These are phyloP conservation scores for Vitis rotundifolia DNA, from an alignment of 164 flowering plant genomes.

Conservation along the genomic window DNA sequence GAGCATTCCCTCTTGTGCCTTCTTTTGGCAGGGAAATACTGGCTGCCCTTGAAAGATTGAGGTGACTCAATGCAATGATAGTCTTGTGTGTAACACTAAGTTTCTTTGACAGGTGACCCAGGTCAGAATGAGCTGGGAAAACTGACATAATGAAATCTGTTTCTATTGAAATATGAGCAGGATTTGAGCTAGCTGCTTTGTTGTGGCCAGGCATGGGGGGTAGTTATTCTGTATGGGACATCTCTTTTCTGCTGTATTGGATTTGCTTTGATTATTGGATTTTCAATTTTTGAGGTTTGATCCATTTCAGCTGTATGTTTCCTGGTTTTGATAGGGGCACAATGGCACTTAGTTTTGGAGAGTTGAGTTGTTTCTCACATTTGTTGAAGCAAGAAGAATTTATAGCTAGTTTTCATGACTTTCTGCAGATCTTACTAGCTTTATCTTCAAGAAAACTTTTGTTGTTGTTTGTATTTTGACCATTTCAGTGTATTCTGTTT, in stretches of 20 bases:
- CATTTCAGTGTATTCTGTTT: slow-evolving; percentile 12
- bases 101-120: background rate
- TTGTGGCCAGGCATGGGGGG: slow-evolving; percentile 7
- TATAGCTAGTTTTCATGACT: background rate
- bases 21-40: slow-evolving; percentile 22
- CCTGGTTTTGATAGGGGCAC: background rate
- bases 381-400: background rate
- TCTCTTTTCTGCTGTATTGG: background rate
- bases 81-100: slow-evolving; percentile 7
- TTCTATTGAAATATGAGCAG: background rate
- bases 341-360: background rate
- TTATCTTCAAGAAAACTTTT: background rate
- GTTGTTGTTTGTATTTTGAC: background rate
- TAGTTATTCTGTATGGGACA: background rate
- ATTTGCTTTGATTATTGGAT: background rate
- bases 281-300: background rate
- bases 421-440: background rate
- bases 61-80: slow-evolving; percentile 8
- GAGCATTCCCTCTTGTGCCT: slow-evolving; percentile 18
- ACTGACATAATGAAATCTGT: background rate
- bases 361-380: background rate
- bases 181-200: background rate
- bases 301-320: background rate
- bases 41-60: slow-evolving; percentile 11
- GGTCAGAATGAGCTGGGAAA: background rate